phyloP scores from a whole-genome alignment of 768 basidiomycete species.

The Mycena galericulata region DNA sequence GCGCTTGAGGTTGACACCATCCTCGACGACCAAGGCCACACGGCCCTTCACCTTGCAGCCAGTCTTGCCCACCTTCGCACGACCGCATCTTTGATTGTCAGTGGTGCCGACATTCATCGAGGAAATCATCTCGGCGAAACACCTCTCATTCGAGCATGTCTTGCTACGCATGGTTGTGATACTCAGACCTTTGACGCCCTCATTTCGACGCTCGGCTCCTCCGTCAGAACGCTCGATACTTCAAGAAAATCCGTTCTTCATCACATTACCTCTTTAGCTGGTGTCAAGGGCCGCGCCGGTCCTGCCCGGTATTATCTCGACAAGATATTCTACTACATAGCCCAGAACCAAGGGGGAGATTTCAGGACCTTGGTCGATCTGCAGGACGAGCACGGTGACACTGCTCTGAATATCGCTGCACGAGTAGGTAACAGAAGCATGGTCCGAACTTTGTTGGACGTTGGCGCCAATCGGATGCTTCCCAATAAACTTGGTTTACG shows the following conservation, averaged over 20 bases:
- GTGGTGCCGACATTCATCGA: conserved; percentile 89
- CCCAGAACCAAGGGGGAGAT: conserved; percentile 78
- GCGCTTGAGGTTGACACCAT: conserved; percentile 81
- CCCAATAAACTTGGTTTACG: conserved; percentile 94
- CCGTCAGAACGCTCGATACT: conserved; percentile 90
- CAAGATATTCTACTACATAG: conserved; percentile 88
- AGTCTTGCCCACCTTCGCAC: conserved; percentile 80
- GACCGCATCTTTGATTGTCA: conserved; percentile 75
- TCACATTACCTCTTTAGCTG: conserved; percentile 91
- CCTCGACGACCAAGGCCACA: conserved; percentile 95
- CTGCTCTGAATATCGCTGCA: conserved; percentile 94
- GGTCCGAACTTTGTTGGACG: conserved; percentile 88
- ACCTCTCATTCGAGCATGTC: conserved; percentile 90
- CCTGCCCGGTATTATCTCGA: conserved; percentile 94
- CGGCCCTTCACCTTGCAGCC: conserved; percentile 92
- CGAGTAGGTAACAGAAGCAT: conserved; percentile 91
- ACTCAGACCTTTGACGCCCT: conserved; percentile 78
- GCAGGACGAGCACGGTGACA: conserved; percentile 96
- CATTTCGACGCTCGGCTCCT: conserved; percentile 72
- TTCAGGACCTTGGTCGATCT: conserved; percentile 88
- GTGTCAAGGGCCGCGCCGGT: conserved; percentile 87
- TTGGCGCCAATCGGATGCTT: conserved; percentile 89
- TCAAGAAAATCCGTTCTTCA: conserved; percentile 89
- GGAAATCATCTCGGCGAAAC: conserved; percentile 97
- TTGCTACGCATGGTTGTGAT: conserved; percentile 90